A percentile compares a stretch with the other conserved stretches of the same genome.
phyloP scores from a whole-genome alignment of 140 eudicot species.

The Flaveria floridana region DNA sequence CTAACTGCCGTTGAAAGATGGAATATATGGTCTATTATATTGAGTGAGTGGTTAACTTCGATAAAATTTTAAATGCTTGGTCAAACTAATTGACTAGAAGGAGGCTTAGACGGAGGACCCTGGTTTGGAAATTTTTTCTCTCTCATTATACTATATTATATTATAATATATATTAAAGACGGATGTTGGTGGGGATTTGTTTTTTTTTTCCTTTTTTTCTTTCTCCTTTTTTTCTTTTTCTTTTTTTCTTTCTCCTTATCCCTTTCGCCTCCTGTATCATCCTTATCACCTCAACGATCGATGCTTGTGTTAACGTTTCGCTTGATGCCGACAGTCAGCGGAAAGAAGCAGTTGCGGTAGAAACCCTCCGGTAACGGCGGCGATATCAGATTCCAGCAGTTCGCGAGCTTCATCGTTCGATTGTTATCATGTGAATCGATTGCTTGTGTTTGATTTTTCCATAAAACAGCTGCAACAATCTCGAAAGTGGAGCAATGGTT shows the following conservation, averaged over 20 bases:
- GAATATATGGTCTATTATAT: too few relatives aligned
- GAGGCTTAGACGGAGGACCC: conserved; percentile 1
- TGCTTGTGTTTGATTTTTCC: conserved; percentile 44
- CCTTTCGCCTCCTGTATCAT: conserved; percentile 56
- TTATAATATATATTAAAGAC: too few relatives aligned
- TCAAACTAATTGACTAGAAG: background rate
- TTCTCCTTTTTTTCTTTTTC: too few relatives aligned
- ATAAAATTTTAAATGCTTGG: background rate
- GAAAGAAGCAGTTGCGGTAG: conserved; percentile 56
- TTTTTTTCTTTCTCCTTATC: too few relatives aligned
- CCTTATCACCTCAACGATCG: conserved; percentile 38
- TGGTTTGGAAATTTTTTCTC: background rate
- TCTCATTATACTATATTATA: too few relatives aligned
- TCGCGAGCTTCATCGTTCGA: conserved; percentile 48
- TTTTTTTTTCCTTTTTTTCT: too few relatives aligned
- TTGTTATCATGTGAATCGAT: conserved; percentile 24
- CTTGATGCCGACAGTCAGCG: conserved; percentile 45
- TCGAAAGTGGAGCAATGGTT: too few relatives aligned
- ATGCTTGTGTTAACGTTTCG: conserved; percentile 16
- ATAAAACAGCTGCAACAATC: conserved; percentile 45
- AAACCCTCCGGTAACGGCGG: conserved; percentile 58
- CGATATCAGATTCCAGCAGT: conserved; percentile 40
- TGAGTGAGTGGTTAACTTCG: background rate
- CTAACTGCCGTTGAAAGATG: too few relatives aligned
- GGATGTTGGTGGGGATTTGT: too few relatives aligned